A percentile compares a stretch with the other conserved stretches of the same genome.
Conservation (phyloP, 2,329 filamentous ascomycete species). For the Sarocladium brachiariae region DNA sequence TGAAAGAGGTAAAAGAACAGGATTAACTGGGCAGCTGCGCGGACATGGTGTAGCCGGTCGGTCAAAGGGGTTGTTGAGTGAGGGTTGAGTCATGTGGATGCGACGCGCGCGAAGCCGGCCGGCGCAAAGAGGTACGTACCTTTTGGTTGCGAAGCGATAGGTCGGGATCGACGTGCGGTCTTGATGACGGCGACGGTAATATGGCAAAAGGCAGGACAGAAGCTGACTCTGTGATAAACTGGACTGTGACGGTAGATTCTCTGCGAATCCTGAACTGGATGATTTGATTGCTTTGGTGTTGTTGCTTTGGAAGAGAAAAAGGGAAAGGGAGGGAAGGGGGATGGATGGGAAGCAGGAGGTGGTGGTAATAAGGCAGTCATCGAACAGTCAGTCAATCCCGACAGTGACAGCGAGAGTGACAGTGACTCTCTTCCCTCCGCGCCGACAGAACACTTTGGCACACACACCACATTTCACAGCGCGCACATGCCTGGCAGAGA, state of each 20-base stretch:
- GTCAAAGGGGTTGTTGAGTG: background rate
- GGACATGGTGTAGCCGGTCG: background rate
- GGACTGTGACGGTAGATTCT: conserved; percentile 56
- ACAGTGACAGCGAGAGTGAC: too few species aligned
- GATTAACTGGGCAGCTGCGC: conserved; percentile 10
- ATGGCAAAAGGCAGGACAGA: conserved; percentile 26
- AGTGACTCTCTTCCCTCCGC: too few species aligned
- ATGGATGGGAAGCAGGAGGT: conserved; percentile 27
- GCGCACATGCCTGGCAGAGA: background rate
- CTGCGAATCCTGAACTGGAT: conserved; percentile 35
- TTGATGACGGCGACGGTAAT: conserved; percentile 18
- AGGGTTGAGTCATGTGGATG: conserved; percentile 9
- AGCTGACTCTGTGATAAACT: conserved; percentile 49
- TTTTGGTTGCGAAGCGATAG: conserved; percentile 10
- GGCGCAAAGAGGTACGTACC: conserved; percentile 18
- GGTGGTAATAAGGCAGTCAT: conserved; percentile 13
- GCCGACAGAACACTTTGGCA: background rate
- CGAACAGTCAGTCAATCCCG: too few species aligned
- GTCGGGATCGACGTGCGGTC: conserved; percentile 5
- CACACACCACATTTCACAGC: background rate
- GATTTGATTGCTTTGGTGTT: conserved; percentile 42
- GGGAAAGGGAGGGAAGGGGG: conserved; percentile 28
- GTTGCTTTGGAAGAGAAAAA: conserved; percentile 40
- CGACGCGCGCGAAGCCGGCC: conserved; percentile 8
- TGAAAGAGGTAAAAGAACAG: conserved; percentile 18